A percentile compares a stretch with the other conserved stretches of the same genome.
Conservation (phyloP, 257 asterid genomes). For the Solanum lignicaule region DNA sequence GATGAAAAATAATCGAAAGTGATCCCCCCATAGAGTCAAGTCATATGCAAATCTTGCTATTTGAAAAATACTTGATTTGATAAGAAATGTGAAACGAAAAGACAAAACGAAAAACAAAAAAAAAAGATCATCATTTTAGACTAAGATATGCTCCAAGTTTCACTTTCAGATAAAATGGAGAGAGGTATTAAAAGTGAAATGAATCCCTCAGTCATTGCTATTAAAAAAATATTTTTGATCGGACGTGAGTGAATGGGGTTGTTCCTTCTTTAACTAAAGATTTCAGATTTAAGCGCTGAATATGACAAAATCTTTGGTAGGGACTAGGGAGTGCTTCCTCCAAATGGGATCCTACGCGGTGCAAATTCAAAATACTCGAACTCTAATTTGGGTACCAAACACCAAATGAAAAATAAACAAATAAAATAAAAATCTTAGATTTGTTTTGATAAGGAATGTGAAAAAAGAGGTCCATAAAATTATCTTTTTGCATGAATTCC, state of each 20-base stretch:
- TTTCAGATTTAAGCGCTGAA: accelerated
- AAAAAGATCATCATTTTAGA: neutral
- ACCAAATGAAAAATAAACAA: neutral
- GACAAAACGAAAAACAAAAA: neutral
- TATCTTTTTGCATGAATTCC: neutral
- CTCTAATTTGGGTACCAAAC: too few species aligned
- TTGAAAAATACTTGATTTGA: neutral
- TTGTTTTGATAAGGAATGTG: neutral
- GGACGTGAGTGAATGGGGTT: neutral
- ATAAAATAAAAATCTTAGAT: neutral
- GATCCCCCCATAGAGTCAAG: neutral
- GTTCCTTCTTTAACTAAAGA: accelerated
- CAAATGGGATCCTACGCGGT: neutral
- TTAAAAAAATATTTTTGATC: neutral
- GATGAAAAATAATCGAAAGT: neutral
- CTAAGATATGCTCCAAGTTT: neutral
- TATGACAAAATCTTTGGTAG: too few species aligned
- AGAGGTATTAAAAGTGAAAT: neutral
- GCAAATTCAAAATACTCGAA: too few species aligned
- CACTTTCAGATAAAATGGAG: neutral
- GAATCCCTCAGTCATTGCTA: neutral
- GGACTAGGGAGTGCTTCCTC: neutral
- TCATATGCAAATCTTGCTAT: neutral
- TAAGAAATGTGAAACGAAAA: neutral
- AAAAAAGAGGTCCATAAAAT: neutral